A percentile compares a stretch with the other conserved stretches of the same genome.
These are phyloP conservation scores for Aspergillus latus DNA, from an alignment of 2,329 filamentous ascomycete genomes.

Conservation along the genomic window DNA sequence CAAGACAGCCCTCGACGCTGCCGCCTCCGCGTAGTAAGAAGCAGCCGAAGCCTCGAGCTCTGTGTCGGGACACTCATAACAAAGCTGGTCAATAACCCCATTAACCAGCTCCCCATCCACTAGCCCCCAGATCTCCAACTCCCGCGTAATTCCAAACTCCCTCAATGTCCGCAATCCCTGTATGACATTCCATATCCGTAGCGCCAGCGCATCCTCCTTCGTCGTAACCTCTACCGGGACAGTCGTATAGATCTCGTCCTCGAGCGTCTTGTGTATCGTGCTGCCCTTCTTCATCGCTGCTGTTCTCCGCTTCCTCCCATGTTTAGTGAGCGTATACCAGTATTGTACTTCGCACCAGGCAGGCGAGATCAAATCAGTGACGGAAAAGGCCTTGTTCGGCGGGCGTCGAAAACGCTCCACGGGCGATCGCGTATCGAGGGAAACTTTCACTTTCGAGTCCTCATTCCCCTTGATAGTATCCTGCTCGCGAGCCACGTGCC, in stretches of 20 bases:
- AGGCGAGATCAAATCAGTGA: slow-evolving; percentile 83
- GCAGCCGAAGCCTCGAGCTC: slow-evolving; percentile 64
- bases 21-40: slow-evolving; percentile 39
- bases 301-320: slow-evolving; percentile 73
- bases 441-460: slow-evolving; percentile 18
- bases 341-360: slow-evolving; percentile 97
- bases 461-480: slow-evolving; percentile 22
- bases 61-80: slow-evolving; percentile 71
- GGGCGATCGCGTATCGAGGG: slow-evolving; percentile 57
- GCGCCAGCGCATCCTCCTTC: slow-evolving; percentile 77
- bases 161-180: slow-evolving; percentile 75
- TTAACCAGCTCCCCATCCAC: slow-evolving; percentile 80
- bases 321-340: slow-evolving; percentile 76
- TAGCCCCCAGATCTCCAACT: slow-evolving; percentile 81
- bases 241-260: slow-evolving; percentile 78
- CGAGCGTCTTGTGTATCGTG: slow-evolving; percentile 75
- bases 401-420: slow-evolving; percentile 75
- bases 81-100: slow-evolving; percentile 85
- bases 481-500: slow-evolving; percentile 27
- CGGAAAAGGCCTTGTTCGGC: slow-evolving; percentile 76
- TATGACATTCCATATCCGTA: slow-evolving; percentile 87
- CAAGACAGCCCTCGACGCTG: slow-evolving; percentile 35
- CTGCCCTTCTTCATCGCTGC: slow-evolving; percentile 81
- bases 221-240: slow-evolving; percentile 70
- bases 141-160: slow-evolving; percentile 69